phyloP scores from a whole-genome alignment of 345 rosid genomes.

The Sisymbrium altissimum region DNA sequence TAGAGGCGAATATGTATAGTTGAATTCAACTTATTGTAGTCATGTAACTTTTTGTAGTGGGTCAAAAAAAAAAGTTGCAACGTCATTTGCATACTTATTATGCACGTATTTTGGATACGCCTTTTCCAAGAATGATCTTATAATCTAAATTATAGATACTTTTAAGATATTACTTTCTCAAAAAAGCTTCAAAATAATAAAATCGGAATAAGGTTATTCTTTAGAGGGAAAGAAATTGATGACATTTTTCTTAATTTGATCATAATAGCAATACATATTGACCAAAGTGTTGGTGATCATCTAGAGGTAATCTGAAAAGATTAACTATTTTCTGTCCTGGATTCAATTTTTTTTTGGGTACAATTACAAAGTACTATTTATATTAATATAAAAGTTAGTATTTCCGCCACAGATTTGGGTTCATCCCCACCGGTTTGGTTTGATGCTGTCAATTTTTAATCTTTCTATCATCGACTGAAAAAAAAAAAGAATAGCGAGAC shows the following conservation, averaged over 20 bases:
- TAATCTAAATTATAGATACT: neutral
- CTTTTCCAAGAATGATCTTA: neutral
- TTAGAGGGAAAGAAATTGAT: neutral
- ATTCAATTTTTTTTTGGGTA: no score
- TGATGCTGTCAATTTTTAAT: neutral
- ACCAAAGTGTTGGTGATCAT: neutral
- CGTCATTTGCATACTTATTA: conserved; percentile 9
- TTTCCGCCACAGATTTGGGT: neutral
- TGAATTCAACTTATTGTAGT: conserved; percentile 22
- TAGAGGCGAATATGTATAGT: conserved; percentile 16
- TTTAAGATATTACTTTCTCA: neutral
- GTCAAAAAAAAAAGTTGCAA: conserved; percentile 1
- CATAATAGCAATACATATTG: neutral
- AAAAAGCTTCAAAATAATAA: neutral
- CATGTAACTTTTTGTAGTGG: conserved; percentile 27
- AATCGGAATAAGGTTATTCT: neutral
- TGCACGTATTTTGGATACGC: conserved; percentile 20
- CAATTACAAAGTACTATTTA: no score
- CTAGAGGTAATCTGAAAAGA: no score
- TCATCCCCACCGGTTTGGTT: neutral
- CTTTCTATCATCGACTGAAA: neutral
- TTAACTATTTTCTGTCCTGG: no score
- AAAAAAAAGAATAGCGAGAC: neutral
- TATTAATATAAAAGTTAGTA: no score
- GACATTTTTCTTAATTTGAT: neutral